Base-by-base conservation (phyloP, 768 basidiomycete species). In the Dioszegia hungarica region DNA sequence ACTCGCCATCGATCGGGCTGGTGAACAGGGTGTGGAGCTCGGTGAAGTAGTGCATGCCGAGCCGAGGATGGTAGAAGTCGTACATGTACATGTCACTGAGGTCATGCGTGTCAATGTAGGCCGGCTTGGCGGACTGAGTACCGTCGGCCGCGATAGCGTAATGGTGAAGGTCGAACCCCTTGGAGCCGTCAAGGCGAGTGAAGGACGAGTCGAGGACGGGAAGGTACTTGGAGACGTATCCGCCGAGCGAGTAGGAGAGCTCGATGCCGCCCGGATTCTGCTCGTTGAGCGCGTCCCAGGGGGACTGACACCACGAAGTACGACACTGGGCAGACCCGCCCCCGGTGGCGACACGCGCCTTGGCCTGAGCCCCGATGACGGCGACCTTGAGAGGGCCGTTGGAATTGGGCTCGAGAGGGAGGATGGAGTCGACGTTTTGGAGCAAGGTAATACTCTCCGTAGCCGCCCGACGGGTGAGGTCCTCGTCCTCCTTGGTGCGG, bases 241-340 rank as follows among this genome's bases (percentile, higher is more conserved):
- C 40, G 19, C 86, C 86, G 37, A 85, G 77, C 19, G 81, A 74
- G 66, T 86, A 83, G 22, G 76, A 65, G 48, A 86, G 75, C 4
- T 81, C 78, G 28, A 82, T 68, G 5, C 78, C 62, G 43, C 48
- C 80, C 11, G 79, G 73, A 2, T 81, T 81, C 3, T 80, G 80
- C 48, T 79, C 80, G 24, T 72, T 71, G 28, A 87, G 78, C 4
- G 84, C 86, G 20, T 84, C 81, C 64, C 78, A 84, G 1, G 86
- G 86, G 1, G 81, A 82, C 15, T 84, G 78, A 34, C 82, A 78
- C 75, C 86, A 87, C 4, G 83, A 84, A 1, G 87, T 78, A 62
- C 83, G 85, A 51, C 88, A 78, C 2, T 83, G 80, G 5, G 85
- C 84, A 11, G 86, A 85, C 25, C 87, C 87, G 27, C 88, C 87